Conservation (phyloP, 2,329 filamentous ascomycete species). For the Colletotrichum liriopes region DNA sequence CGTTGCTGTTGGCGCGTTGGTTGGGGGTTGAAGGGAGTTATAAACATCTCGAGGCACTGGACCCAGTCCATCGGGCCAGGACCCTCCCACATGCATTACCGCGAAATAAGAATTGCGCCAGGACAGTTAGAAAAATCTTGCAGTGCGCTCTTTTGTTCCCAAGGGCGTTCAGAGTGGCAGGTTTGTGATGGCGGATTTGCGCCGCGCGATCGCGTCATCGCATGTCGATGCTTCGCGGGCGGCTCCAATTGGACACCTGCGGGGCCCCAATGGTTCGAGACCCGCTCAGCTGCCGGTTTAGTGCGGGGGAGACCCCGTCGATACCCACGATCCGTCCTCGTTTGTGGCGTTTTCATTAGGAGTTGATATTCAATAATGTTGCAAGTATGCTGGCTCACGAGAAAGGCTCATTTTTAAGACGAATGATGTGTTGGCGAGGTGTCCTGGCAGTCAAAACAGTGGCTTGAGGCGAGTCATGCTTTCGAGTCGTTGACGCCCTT, state of each 20-base stretch:
- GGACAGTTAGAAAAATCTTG: conserved; percentile 1
- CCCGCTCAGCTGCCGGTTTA: conserved; percentile 15
- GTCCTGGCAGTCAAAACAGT: background rate
- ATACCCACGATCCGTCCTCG: conserved; percentile 6
- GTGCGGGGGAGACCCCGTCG: conserved; percentile 14
- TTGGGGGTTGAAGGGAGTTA: conserved; percentile 4
- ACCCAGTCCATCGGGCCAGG: conserved; percentile 9
- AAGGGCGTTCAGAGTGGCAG: conserved; percentile 13
- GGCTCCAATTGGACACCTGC: conserved; percentile 26
- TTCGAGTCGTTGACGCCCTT: too few species aligned
- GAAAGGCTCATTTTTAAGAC: background rate
- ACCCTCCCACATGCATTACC: conserved; percentile 27
- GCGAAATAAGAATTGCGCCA: conserved; percentile 22
- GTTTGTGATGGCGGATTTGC: conserved; percentile 36
- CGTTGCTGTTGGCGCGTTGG: background rate
- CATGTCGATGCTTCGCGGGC: background rate
- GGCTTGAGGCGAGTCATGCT: background rate
- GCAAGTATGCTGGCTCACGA: background rate
- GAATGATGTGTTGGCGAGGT: background rate
- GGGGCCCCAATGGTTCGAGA: conserved; percentile 27
- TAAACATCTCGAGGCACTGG: background rate
- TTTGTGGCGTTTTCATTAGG: background rate
- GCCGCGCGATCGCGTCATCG: conserved; percentile 40
- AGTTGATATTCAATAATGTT: background rate
- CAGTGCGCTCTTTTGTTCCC: conserved; percentile 10